Percentiles rank a stretch among this genome's conserved stretches.
Conservation (phyloP, 106 monocot genomes). For the Allium fistulosum region DNA sequence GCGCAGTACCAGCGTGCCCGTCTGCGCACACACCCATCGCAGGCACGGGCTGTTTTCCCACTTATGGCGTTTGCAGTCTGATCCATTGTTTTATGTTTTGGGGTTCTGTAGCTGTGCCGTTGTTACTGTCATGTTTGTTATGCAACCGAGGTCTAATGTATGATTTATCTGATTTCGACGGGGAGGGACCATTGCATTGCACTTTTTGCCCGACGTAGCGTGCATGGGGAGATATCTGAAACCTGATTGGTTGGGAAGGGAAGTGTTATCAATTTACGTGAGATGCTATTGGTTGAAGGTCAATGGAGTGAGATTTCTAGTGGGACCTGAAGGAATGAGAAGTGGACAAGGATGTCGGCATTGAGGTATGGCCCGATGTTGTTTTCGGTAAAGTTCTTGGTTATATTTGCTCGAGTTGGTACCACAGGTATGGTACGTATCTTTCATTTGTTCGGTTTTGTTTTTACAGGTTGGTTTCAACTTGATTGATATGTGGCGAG, state of each 20-base stretch:
- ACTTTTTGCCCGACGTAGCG: constrained; percentile 27
- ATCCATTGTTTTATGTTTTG: not conserved
- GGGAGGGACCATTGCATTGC: constrained; percentile 12
- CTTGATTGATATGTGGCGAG: no score
- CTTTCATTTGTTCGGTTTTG: not conserved
- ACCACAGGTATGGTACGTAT: no score
- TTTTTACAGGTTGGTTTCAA: not conserved
- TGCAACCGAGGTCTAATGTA: not conserved
- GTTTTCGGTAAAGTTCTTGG: no score
- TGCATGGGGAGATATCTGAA: constrained; percentile 16
- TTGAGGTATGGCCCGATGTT: not conserved
- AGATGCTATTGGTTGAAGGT: constrained; percentile 32
- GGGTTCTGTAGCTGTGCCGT: no score
- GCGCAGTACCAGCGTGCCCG: constrained; percentile 78
- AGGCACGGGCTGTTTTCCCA: constrained; percentile 62
- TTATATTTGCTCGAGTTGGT: no score
- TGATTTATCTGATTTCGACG: not conserved
- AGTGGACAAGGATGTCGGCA: not conserved
- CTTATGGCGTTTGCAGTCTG: constrained; percentile 29
- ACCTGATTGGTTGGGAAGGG: constrained; percentile 23
- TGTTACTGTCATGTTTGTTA: not conserved
- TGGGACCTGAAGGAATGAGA: constrained; percentile 1
- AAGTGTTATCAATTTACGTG: constrained; percentile 18
- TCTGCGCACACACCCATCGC: constrained; percentile 62
- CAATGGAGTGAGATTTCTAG: constrained; percentile 19